phyloP scores from a whole-genome alignment of 768 basidiomycete genomes.

The Rhizopogon vulgaris region DNA sequence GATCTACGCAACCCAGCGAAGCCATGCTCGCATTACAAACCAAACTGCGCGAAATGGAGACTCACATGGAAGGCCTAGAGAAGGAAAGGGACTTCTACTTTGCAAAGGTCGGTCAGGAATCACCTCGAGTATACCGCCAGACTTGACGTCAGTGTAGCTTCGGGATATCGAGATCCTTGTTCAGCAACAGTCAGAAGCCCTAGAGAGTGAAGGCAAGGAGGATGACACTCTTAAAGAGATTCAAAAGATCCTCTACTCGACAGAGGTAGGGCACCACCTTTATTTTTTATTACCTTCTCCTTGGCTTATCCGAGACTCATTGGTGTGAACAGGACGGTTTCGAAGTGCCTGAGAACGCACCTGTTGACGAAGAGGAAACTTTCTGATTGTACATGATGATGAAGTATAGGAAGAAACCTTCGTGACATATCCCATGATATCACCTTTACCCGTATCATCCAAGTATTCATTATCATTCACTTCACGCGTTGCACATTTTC shows the following conservation, averaged over 20 bases:
- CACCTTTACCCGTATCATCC: conserved; percentile 10
- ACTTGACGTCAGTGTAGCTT: conserved; percentile 46
- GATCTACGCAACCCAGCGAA: conserved; percentile 62
- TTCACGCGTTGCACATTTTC: background rate
- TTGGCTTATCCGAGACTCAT: conserved; percentile 6
- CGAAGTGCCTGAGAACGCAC: conserved; percentile 69
- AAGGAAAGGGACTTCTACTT: conserved; percentile 99
- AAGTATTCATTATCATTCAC: conserved; percentile 8
- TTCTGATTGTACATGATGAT: conserved; percentile 35
- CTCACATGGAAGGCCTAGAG: conserved; percentile 84
- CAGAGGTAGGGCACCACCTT: conserved; percentile 59
- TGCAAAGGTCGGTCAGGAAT: conserved; percentile 63
- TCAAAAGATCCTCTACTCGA: conserved; percentile 90
- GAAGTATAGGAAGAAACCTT: conserved; percentile 4
- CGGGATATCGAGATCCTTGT: conserved; percentile 95
- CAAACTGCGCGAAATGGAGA: conserved; percentile 77
- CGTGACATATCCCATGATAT: conserved; percentile 7
- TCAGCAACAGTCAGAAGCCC: conserved; percentile 66
- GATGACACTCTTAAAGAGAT: conserved; percentile 67
- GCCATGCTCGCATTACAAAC: conserved; percentile 60
- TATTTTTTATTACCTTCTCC: background rate
- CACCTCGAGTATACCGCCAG: conserved; percentile 3
- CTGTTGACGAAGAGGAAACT: conserved; percentile 77
- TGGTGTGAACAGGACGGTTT: conserved; percentile 70
- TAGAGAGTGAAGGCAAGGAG: conserved; percentile 51